phyloP scores from a whole-genome alignment of 129 eudicot genomes.

The Helichrysum umbraculigerum region DNA sequence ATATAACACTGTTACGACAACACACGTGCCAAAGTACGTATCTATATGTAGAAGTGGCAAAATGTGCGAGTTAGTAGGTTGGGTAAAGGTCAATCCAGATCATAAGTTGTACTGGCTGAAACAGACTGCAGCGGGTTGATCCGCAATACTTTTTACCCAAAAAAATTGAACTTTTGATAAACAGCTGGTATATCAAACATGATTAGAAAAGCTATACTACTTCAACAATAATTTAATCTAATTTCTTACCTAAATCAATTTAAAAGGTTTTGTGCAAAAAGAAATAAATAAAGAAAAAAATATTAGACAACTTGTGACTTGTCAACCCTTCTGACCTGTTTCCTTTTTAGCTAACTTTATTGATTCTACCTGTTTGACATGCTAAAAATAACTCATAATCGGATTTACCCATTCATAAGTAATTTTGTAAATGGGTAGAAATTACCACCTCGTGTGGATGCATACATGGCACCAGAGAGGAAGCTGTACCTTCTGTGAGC shows the following conservation, averaged over 20 bases:
- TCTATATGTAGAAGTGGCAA: background rate
- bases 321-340: background rate
- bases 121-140: background rate
- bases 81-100: background rate
- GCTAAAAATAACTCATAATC: too few species aligned
- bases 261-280: background rate
- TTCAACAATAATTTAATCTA: background rate
- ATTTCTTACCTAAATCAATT: background rate
- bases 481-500: slow-evolving; percentile 71
- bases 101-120: background rate
- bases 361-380: background rate
- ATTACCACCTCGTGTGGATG: background rate
- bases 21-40: background rate
- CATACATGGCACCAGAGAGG: slow-evolving; percentile 8
- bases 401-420: background rate
- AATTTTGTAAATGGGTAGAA: too few species aligned
- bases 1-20: background rate
- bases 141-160: background rate
- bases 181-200: too few species aligned
- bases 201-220: background rate
- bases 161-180: too few species aligned
- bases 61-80: background rate
- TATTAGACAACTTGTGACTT: background rate
- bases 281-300: background rate
- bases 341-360: background rate